Conservation (phyloP, 495 filamentous ascomycete genomes). For the Lepidopterella palustris region DNA sequence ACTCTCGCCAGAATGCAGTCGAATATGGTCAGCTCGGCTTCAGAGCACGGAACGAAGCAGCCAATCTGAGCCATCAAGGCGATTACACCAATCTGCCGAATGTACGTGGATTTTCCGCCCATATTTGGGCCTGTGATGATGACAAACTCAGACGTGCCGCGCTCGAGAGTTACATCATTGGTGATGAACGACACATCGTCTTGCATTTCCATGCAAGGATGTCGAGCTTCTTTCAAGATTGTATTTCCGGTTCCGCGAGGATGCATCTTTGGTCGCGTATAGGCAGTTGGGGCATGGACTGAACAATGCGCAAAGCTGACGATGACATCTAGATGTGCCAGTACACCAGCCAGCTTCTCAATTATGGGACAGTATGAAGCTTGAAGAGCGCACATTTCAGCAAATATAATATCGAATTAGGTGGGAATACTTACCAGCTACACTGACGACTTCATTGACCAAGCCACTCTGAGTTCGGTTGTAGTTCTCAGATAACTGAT, state of each 20-base stretch:
- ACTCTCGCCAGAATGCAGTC: slow-evolving; percentile 97
- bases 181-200: slow-evolving; percentile 98
- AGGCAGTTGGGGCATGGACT: slow-evolving; percentile 85
- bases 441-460: slow-evolving; percentile 85
- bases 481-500: slow-evolving; percentile 92
- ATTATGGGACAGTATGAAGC: slow-evolving; percentile 92
- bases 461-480: slow-evolving; percentile 89
- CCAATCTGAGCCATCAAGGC: slow-evolving; percentile 96
- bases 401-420: background rate
- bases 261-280: slow-evolving; percentile 89
- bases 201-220: slow-evolving; percentile 99
- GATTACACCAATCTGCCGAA: slow-evolving; percentile 94
- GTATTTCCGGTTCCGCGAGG: slow-evolving; percentile 85
- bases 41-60: slow-evolving; percentile 88
- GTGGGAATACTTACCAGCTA: slow-evolving; percentile 44
- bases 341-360: slow-evolving; percentile 78
- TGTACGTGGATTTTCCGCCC: slow-evolving; percentile 98
- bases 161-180: slow-evolving; percentile 83
- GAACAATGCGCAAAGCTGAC: slow-evolving; percentile 91
- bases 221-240: slow-evolving; percentile 82
- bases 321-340: slow-evolving; percentile 95
- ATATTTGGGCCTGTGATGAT: slow-evolving; percentile 99
- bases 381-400: background rate
- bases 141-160: slow-evolving; percentile 79
- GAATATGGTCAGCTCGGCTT: slow-evolving; percentile 91